A percentile compares a stretch with the other conserved stretches of the same genome.
Evolutionary conservation across 305 asterid genomes (phyloP).

Genomic region (Solanum aculeatissimum): DNA sequence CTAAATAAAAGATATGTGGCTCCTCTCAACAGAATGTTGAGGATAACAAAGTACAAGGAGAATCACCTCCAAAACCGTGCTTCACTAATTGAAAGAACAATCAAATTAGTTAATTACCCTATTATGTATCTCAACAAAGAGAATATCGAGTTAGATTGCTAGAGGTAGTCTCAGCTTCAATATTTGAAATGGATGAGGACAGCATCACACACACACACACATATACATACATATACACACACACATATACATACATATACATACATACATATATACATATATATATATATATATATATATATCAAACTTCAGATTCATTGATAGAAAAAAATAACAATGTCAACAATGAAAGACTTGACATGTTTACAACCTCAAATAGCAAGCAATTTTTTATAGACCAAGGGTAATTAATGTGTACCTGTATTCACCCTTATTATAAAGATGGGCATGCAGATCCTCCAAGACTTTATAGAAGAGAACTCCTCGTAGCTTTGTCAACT

Average conservation of each 20-base stretch:
- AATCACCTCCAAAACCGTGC: background rate
- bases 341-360: background rate
- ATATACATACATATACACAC: too few species aligned
- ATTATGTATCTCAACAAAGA: background rate
- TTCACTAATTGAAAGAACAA: background rate
- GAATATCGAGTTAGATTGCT: background rate
- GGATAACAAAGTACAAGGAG: background rate
- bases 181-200: background rate
- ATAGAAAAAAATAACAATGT: background rate
- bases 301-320: background rate
- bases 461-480: slow-evolving; percentile 83
- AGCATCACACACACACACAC: background rate
- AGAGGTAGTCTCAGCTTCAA: background rate
- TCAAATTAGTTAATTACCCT: background rate
- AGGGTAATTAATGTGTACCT: slow-evolving; percentile 37
- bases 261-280: too few species aligned
- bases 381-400: background rate
- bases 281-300: background rate
- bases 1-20: background rate
- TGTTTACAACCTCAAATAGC: background rate
- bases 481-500: slow-evolving; percentile 88
- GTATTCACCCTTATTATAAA: slow-evolving; percentile 91
- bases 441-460: slow-evolving; percentile 98
- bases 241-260: too few species aligned
- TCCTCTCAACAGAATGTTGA: background rate